Percentiles rank a stretch among this genome's conserved stretches.
phyloP scores from a whole-genome alignment of 768 basidiomycete genomes.

The Boletus tomentosulus region DNA sequence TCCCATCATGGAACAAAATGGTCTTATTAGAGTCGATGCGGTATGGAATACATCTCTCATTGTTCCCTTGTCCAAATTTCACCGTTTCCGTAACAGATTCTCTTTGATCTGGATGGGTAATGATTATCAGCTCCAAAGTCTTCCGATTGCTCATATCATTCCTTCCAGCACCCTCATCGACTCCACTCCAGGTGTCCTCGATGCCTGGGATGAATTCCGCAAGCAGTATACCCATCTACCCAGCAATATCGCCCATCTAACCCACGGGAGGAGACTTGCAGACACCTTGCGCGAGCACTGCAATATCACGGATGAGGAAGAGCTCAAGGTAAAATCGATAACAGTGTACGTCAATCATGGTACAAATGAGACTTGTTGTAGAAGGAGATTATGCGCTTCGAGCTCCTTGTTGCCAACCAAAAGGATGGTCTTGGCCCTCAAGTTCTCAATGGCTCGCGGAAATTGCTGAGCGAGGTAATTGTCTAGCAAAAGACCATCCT shows the following conservation, averaged over 20 bases:
- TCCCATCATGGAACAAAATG: constrained; percentile 14
- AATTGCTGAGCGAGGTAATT: constrained; percentile 51
- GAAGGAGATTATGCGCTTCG: constrained; percentile 74
- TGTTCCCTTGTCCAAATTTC: neutral
- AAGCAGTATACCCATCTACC: constrained; percentile 53
- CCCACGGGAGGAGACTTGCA: constrained; percentile 72
- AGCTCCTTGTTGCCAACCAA: constrained; percentile 61
- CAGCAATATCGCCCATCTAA: constrained; percentile 50
- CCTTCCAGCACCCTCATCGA: constrained; percentile 63
- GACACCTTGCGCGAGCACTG: constrained; percentile 76
- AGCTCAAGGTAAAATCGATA: constrained; percentile 46
- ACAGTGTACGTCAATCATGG: neutral
- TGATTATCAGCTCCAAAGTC: constrained; percentile 6
- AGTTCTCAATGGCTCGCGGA: constrained; percentile 61
- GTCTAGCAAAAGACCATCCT: neutral
- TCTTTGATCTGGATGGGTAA: constrained; percentile 72
- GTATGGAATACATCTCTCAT: constrained; percentile 32
- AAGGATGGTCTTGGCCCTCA: constrained; percentile 45
- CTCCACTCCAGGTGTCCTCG: constrained; percentile 78
- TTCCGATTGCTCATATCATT: constrained; percentile 5
- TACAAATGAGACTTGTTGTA: constrained; percentile 21
- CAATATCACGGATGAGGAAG: constrained; percentile 50
- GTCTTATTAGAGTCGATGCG: constrained; percentile 44
- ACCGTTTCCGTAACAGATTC: constrained; percentile 39
- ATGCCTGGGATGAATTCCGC: constrained; percentile 71